These are phyloP conservation scores for Fonsecaea nubica DNA, from an alignment of 2,329 filamentous ascomycete species.

Conservation along the genomic window DNA sequence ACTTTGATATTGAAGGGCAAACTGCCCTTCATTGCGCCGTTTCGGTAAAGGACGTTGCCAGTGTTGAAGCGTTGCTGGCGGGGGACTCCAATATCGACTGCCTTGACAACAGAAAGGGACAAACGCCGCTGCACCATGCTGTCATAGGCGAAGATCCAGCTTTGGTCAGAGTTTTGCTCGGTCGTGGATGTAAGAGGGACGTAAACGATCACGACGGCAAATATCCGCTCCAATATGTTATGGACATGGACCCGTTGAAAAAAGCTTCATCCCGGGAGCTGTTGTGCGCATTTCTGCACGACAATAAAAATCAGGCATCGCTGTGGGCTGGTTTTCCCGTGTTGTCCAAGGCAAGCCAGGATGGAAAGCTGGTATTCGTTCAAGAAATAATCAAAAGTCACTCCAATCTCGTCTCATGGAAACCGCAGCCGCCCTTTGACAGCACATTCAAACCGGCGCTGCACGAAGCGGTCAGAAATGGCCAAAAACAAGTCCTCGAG, in stretches of 20 bases:
- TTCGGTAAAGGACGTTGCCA: conserved; percentile 11
- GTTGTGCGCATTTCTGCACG: neutral
- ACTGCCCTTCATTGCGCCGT: conserved; percentile 20
- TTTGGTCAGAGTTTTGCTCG: neutral
- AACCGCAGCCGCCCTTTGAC: neutral
- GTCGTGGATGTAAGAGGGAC: neutral
- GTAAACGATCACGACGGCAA: neutral
- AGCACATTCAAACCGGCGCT: neutral
- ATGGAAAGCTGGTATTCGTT: neutral
- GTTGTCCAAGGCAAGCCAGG: neutral
- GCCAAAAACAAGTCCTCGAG: conserved; percentile 6
- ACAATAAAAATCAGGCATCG: neutral
- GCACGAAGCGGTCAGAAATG: conserved; percentile 9
- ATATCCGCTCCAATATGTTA: conserved; percentile 3
- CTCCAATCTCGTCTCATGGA: neutral
- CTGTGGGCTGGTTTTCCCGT: neutral
- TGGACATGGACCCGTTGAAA: neutral
- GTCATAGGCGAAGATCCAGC: conserved; percentile 15
- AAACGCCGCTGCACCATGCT: conserved; percentile 19
- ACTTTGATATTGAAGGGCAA: conserved; percentile 3
- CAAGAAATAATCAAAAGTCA: neutral
- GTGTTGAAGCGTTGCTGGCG: conserved; percentile 13
- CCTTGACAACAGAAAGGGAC: conserved; percentile 16
- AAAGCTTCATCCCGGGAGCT: neutral
- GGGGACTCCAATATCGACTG: conserved; percentile 11